Percentiles rank a stretch among this genome's conserved stretches.
These are phyloP conservation scores for Penicillium ochrochloron DNA, from an alignment of 495 filamentous ascomycete species.

Conservation along the genomic window DNA sequence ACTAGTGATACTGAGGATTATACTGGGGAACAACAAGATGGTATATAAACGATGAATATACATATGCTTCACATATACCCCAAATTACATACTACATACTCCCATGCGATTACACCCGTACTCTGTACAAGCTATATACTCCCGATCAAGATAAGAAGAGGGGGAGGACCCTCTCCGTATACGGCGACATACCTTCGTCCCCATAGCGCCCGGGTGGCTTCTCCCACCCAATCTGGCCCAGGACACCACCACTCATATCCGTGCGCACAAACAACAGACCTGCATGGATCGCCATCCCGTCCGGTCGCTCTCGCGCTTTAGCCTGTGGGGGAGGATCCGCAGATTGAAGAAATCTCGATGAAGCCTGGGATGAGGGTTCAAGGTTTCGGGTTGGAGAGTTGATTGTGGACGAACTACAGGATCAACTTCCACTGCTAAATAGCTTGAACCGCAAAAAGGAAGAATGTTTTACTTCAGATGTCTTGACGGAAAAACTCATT, in stretches of 20 bases:
- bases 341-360: background rate
- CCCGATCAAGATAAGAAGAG: background rate
- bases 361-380: background rate
- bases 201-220: conserved; percentile 7
- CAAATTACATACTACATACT: background rate
- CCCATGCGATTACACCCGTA: background rate
- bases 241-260: background rate
- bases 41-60: background rate
- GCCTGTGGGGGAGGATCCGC: conserved; percentile 5
- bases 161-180: background rate
- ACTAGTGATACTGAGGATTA: no score
- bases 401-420: background rate
- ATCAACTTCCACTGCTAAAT: background rate
- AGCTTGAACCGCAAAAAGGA: background rate
- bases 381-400: background rate
- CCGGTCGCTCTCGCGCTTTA: conserved; percentile 1
- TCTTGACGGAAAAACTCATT: background rate
- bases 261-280: background rate
- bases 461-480: background rate
- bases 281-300: conserved; percentile 11
- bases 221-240: background rate
- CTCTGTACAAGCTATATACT: background rate
- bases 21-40: background rate
- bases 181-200: background rate
- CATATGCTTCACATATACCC: background rate